Evolutionary conservation across 495 filamentous ascomycete species (phyloP).

Genomic region (Paragyromitra xinjiangensis): DNA sequence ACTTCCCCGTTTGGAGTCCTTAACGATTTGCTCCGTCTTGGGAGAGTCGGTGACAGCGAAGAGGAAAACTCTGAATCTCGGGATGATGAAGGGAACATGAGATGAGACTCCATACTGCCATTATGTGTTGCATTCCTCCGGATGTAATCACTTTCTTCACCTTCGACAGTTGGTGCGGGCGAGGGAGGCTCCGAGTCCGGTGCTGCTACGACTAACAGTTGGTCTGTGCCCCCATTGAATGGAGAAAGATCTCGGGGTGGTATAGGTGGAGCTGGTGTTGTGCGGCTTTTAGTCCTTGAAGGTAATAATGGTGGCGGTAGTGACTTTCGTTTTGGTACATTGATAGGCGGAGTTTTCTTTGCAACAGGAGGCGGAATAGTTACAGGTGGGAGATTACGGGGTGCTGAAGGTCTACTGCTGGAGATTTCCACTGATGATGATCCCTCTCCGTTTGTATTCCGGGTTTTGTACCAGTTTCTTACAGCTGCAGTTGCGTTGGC

Average conservation of each 20-base stretch:
- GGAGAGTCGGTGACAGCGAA: constrained; percentile 32
- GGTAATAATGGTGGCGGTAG: constrained; percentile 62
- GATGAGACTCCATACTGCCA: constrained; percentile 41
- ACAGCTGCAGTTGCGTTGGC: constrained; percentile 78
- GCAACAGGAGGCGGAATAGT: constrained; percentile 71
- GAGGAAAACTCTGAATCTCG: constrained; percentile 34
- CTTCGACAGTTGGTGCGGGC: constrained; percentile 57
- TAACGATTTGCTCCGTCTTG: constrained; percentile 42
- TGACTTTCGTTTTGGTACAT: constrained; percentile 70
- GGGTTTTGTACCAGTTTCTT: constrained; percentile 74
- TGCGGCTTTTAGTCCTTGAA: constrained; percentile 55
- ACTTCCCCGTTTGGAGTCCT: constrained; percentile 36
- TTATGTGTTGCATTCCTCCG: constrained; percentile 29
- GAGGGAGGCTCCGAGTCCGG: constrained; percentile 69
- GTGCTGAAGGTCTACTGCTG: constrained; percentile 62
- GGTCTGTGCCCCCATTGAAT: constrained; percentile 59
- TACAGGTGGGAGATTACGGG: constrained; percentile 76
- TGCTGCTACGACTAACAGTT: constrained; percentile 68
- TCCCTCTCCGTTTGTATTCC: constrained; percentile 61
- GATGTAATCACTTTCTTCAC: constrained; percentile 43
- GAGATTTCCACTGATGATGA: constrained; percentile 74
- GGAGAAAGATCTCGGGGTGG: constrained; percentile 54
- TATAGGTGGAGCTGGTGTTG: constrained; percentile 62
- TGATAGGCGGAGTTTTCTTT: constrained; percentile 66
- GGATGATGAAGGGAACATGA: constrained; percentile 44